Evolutionary conservation across 2,329 filamentous ascomycete species (phyloP), one percentile per base, ranked within the genome.

Genomic region (Alternaria angustiovoidea): DNA sequence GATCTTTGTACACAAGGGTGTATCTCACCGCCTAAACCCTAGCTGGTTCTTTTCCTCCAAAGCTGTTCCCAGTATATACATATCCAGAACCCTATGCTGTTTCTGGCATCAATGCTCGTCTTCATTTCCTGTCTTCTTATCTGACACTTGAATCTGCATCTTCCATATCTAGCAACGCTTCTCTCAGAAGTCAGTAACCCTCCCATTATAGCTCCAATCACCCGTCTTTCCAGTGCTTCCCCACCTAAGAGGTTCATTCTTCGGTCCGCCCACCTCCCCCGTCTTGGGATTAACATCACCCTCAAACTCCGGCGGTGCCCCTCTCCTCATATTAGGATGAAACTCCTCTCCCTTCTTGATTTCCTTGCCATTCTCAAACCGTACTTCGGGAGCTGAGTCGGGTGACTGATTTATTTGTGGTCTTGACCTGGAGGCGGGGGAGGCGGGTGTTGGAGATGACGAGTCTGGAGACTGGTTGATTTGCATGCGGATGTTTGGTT

Each of bases 191-290:
- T 99, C 95, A 24, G 94, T 98, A 55, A 96, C 94, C 65, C 94
- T 84, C 47, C 95, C 95, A 79, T 97, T 97, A 79, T 92, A 99
- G 78, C 93, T 97, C 91, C 94, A 99, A 76, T 91, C 89, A 1
- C 92, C 89, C 0, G 72, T 77, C 20, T 85, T 83, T 0, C 93
- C 89, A 0, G 72, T 76, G 18, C 85, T 83, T 0, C 93, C 93
- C 94, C 94, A 97, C 70, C 94, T 83, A 75, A 98, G 75, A 52
- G 95, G 95, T 80, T 99, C 94, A 75, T 96, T 98, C 88, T 98
- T 99, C 6, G 95, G 95, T 1, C 95, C 95, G 6, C 95, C 95
- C 11, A 97, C 88, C 84, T 99, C 95, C 24, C 95, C 95, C 1
- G 95, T 99, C 83, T 90, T 91, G 3, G 95, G 95, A 78, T 99